Evolutionary conservation across 768 basidiomycete genomes (phyloP).

Genomic region (Crucibulum laeve): DNA sequence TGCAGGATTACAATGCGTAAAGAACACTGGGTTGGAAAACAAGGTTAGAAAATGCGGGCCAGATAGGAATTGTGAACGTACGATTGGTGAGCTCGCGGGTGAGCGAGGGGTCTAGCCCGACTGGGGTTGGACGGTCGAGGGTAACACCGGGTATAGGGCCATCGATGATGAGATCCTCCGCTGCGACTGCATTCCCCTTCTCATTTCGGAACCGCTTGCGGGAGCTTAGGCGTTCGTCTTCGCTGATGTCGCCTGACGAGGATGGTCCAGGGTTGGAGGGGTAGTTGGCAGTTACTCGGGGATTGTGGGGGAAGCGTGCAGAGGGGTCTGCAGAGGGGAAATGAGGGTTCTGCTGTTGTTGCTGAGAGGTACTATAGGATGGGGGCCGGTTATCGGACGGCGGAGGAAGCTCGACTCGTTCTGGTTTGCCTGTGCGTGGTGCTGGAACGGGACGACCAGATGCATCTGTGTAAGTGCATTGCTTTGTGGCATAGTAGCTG

Average conservation of each 20-base stretch:
- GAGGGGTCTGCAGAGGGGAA: conserved; percentile 17
- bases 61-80: conserved; percentile 28
- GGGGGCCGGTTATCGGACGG: conserved; percentile 15
- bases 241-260: conserved; percentile 26
- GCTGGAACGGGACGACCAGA: conserved; percentile 79
- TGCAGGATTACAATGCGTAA: conserved; percentile 76
- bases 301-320: conserved; percentile 17
- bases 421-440: conserved; percentile 47
- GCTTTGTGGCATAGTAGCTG: conserved; percentile 79
- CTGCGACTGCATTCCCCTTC: conserved; percentile 29
- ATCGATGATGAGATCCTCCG: conserved; percentile 36
- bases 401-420: conserved; percentile 25
- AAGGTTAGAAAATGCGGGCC: conserved; percentile 8
- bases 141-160: conserved; percentile 27
- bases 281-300: conserved; percentile 11
- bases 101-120: conserved; percentile 54
- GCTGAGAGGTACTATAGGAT: conserved; percentile 9
- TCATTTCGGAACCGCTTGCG: conserved; percentile 50
- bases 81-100: conserved; percentile 74
- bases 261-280: conserved; percentile 10
- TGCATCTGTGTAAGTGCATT: conserved; percentile 77
- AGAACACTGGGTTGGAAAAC: conserved; percentile 54
- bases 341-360: conserved; percentile 8
- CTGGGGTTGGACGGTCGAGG: conserved; percentile 36
- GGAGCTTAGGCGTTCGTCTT: conserved; percentile 33